Base-by-base conservation (phyloP, 2,329 filamentous ascomycete genomes). In the Nemania diffusa region DNA sequence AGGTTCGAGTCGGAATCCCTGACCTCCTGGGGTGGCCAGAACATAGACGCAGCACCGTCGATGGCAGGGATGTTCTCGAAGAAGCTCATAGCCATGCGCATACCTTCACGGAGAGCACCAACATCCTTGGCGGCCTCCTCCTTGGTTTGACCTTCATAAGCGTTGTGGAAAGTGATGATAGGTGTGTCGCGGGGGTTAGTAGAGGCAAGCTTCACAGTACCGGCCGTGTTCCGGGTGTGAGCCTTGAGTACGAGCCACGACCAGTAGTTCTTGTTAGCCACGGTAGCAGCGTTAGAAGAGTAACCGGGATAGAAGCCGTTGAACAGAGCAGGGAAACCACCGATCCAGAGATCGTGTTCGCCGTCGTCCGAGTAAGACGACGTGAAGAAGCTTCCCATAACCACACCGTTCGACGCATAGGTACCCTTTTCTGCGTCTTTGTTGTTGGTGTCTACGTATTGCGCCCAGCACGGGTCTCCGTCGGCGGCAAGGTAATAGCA, bases 131-230 rank as follows among this genome's bases (percentile, higher is more conserved):
- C 78, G 3, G 81, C 79, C 6, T 85, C 84, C 24, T 83, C 80
- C 22, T 75, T 79, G 22, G 64, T 46, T 57, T 63, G 42, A 13
- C 86, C 85, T 0, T 82, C 81, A 58, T 84, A 82, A 77, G 87
- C 90, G 77, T 84, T 90, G 76, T 88, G 87, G 80, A 89, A 91
- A 57, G 81, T 80, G 70, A 92, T 90, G 5, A 85, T 76, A 0
- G 91, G 91, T 2, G 83, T 80, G 61, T 92, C 90, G 0, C 87
- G 85, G 0, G 91, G 90, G 73, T 92, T 85, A 0, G 84, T 79
- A 0, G 87, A 89, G 17, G 81, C 81, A 5, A 93, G 84, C 3
- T 78, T 84, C 3, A 93, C 90, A 1, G 83, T 85, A 8, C 91
- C 91, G 5, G 84, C 85, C 0, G 74, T 80, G 67, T 92, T 90